phyloP scores from a whole-genome alignment of 1,284 basidiomycete species.

The Ceratobasidium sp. region DNA sequence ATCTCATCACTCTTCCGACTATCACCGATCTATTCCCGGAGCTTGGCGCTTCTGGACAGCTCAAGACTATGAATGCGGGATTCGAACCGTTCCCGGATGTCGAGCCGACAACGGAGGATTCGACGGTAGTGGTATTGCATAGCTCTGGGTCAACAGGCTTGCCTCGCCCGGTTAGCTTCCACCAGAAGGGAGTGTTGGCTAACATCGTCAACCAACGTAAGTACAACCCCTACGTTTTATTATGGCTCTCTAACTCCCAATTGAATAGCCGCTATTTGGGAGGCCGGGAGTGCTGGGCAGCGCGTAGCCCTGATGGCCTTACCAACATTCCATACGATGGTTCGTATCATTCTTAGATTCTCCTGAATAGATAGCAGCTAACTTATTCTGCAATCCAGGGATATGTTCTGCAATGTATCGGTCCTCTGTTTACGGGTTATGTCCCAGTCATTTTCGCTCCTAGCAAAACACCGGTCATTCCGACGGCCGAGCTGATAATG shows the following conservation, averaged over 20 bases:
- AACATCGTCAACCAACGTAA: background rate
- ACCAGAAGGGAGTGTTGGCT: background rate
- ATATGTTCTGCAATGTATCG: background rate
- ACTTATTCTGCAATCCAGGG: too few species aligned
- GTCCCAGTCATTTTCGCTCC: slow-evolving; percentile 43
- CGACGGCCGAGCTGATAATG: slow-evolving; percentile 44
- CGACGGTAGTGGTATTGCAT: background rate
- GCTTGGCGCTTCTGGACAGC: background rate
- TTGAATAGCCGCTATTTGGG: background rate
- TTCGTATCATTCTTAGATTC: background rate
- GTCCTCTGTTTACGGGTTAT: slow-evolving; percentile 1
- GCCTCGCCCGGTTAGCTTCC: background rate
- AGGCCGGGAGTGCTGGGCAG: too few species aligned
- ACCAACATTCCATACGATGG: slow-evolving; percentile 5
- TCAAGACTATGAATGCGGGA: background rate
- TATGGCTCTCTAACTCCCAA: too few species aligned
- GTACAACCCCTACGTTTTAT: background rate
- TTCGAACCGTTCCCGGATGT: background rate
- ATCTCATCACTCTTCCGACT: background rate
- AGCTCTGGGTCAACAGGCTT: slow-evolving; percentile 1
- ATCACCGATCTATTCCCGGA: background rate
- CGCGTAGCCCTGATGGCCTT: background rate
- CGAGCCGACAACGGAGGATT: background rate
- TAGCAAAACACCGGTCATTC: slow-evolving; percentile 18
- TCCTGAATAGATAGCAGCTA: too few species aligned